Conservation (phyloP, 176 grass and related monocot genomes). For the Eremochloa ophiuroides region DNA sequence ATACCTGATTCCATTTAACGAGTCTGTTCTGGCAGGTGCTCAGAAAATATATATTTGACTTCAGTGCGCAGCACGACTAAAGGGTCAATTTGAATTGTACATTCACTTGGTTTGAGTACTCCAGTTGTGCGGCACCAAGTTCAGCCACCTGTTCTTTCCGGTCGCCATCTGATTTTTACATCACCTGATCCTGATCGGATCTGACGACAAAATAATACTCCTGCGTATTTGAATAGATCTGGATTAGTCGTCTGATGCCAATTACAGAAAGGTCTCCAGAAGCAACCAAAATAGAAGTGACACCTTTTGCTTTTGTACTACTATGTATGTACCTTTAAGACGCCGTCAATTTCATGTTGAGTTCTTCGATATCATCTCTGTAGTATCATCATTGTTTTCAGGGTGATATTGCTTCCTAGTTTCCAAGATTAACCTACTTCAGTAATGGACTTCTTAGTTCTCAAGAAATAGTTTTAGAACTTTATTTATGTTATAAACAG, state of each 20-base stretch:
- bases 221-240: background rate
- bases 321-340: background rate
- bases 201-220: background rate
- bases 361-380: background rate
- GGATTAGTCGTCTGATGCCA: background rate
- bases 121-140: background rate
- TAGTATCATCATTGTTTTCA: background rate
- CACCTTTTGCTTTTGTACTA: background rate
- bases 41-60: background rate
- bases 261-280: constrained; percentile 12
- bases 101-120: background rate
- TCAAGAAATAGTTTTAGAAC: background rate
- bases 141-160: background rate
- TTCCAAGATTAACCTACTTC: background rate
- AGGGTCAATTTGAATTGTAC: background rate
- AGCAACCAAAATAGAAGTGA: background rate
- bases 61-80: background rate
- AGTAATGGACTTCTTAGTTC: background rate
- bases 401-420: background rate
- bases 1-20: background rate
- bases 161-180: constrained; percentile 7
- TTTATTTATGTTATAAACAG: no score
- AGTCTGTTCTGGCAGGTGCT: background rate
- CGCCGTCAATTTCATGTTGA: background rate
- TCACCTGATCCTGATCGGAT: constrained; percentile 39